phyloP scores from a whole-genome alignment of 2,329 filamentous ascomycete genomes.

The Ophiostoma quercus region DNA sequence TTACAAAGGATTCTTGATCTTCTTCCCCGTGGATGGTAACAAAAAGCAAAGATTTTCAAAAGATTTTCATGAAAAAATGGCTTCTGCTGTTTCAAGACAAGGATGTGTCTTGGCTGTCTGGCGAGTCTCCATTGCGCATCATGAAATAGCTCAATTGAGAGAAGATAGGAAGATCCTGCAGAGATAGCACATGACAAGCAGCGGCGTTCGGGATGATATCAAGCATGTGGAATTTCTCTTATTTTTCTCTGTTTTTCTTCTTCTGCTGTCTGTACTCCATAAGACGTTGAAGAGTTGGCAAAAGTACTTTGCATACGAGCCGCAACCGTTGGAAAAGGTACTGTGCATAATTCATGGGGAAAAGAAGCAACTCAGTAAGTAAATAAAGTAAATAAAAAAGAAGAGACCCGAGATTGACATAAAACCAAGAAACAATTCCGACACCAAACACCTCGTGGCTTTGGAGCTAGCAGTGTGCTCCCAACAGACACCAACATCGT shows the following conservation, averaged over 20 bases:
- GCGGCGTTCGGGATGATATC: background rate
- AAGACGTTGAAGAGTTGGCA: background rate
- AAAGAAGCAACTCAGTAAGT: background rate
- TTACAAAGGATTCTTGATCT: no score
- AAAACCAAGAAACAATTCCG: background rate
- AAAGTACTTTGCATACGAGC: background rate
- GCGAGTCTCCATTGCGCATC: background rate
- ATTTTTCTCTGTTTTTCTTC: no score
- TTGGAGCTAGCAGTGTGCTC: background rate
- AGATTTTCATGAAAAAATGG: background rate
- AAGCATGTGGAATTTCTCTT: background rate
- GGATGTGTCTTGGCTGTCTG: background rate
- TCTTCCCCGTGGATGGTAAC: no score
- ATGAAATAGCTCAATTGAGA: background rate
- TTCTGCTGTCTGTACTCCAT: background rate
- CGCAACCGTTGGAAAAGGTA: background rate
- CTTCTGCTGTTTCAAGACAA: background rate
- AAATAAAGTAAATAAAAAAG: background rate
- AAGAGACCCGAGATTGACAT: background rate
- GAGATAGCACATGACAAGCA: background rate
- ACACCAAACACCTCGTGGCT: background rate
- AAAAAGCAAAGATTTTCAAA: background rate
- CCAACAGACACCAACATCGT: background rate
- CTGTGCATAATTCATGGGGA: background rate
- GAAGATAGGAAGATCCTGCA: background rate